phyloP scores from a whole-genome alignment of 2,329 filamentous ascomycete genomes.

The Colletotrichum graminicola region DNA sequence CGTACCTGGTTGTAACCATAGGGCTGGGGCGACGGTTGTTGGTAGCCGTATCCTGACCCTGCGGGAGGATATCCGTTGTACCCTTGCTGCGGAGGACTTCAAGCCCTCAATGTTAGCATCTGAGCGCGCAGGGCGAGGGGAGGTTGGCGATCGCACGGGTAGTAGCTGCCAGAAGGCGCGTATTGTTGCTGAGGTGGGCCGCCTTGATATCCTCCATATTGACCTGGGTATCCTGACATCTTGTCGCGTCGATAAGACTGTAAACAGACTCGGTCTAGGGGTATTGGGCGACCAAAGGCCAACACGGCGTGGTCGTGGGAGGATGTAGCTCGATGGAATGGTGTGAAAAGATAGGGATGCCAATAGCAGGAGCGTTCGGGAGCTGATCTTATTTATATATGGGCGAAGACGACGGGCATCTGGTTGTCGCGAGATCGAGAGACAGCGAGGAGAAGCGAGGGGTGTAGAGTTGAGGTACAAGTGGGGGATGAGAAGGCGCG shows the following conservation, averaged over 20 bases:
- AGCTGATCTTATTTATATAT: constrained; percentile 26
- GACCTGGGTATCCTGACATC: constrained; percentile 75
- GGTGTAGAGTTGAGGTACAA: constrained; percentile 14
- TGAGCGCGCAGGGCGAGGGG: constrained; percentile 41
- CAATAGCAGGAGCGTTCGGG: constrained; percentile 9
- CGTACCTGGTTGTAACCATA: constrained; percentile 59
- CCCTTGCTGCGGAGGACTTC: constrained; percentile 55
- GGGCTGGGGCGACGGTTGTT: constrained; percentile 63
- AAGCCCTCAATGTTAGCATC: constrained; percentile 45
- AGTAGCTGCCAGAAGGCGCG: constrained; percentile 60
- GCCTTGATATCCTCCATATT: constrained; percentile 59
- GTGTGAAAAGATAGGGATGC: constrained; percentile 5
- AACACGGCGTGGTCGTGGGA: not conserved
- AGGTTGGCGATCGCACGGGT: constrained; percentile 61
- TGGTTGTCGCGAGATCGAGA: constrained; percentile 4
- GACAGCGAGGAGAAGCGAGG: constrained; percentile 20
- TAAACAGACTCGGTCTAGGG: constrained; percentile 6
- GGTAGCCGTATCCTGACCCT: constrained; percentile 58
- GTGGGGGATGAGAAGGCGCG: constrained; percentile 25
- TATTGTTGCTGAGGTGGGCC: constrained; percentile 51
- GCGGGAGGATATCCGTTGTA: constrained; percentile 62
- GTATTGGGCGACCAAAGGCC: constrained; percentile 1
- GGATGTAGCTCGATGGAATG: constrained; percentile 1
- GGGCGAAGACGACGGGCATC: constrained; percentile 11
- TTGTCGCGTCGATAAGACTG: constrained; percentile 33